These are phyloP conservation scores for Nigrograna mackinnonii DNA, from an alignment of 2,329 filamentous ascomycete genomes.

Conservation along the genomic window DNA sequence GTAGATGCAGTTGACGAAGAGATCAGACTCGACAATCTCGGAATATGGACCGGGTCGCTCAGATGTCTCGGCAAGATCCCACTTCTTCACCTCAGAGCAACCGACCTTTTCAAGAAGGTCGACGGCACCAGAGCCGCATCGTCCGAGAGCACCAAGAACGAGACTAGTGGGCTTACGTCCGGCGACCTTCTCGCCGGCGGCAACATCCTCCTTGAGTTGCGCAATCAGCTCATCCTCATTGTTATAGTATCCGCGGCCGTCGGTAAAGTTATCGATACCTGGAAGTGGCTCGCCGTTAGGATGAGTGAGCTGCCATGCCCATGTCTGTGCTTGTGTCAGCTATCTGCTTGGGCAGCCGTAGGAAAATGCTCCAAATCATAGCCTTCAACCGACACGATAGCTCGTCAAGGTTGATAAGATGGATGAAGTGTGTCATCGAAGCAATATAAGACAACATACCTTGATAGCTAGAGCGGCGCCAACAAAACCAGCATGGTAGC, in stretches of 20 bases:
- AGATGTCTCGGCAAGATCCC: conserved; percentile 80
- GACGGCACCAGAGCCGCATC: conserved; percentile 83
- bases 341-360: no score
- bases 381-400: no score
- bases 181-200: conserved; percentile 66
- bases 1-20: conserved; percentile 68
- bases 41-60: conserved; percentile 69
- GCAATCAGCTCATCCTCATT: conserved; percentile 75
- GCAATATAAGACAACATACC: conserved; percentile 19
- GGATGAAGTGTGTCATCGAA: no score
- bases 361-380: no score
- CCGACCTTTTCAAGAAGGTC: conserved; percentile 78
- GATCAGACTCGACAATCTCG: conserved; percentile 70
- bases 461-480: conserved; percentile 52
- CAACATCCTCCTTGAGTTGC: conserved; percentile 73
- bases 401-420: no score
- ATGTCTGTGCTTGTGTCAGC: conserved; percentile 79
- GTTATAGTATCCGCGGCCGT: conserved; percentile 62
- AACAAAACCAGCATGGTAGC: conserved; percentile 53
- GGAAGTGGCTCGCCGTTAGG: conserved; percentile 68
- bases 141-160: conserved; percentile 77
- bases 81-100: conserved; percentile 69
- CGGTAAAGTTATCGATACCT: conserved; percentile 58
- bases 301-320: conserved; percentile 80
- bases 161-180: conserved; percentile 74